Evolutionary conservation across 192 early-diverging fungal species (phyloP).

Genomic region (Geranomyces variabilis): DNA sequence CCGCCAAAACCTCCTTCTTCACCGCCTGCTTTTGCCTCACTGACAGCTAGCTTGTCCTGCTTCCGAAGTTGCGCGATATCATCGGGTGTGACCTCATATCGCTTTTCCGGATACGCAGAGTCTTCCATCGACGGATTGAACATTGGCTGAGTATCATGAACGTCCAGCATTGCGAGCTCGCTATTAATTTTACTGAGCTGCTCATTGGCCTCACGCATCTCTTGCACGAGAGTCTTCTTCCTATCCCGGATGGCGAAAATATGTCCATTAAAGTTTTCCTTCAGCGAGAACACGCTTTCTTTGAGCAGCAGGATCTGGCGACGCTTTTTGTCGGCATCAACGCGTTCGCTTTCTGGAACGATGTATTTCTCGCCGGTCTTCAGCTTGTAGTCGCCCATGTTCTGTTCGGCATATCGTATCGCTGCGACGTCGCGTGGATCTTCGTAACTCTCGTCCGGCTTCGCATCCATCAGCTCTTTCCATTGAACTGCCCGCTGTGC

Average conservation of each 20-base stretch:
- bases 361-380: constrained; percentile 70
- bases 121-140: constrained; percentile 49
- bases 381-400: constrained; percentile 72
- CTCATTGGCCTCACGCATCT: constrained; percentile 39
- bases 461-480: constrained; percentile 62
- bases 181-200: constrained; percentile 42
- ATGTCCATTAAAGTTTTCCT: constrained; percentile 61
- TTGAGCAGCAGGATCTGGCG: constrained; percentile 59
- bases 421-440: constrained; percentile 62
- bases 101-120: constrained; percentile 53
- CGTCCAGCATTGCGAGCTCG: constrained; percentile 45
- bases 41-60: constrained; percentile 40
- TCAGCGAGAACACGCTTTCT: constrained; percentile 56
- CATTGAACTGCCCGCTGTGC: constrained; percentile 50
- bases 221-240: constrained; percentile 41
- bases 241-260: constrained; percentile 42
- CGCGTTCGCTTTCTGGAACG: constrained; percentile 66
- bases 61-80: constrained; percentile 51
- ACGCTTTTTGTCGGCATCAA: constrained; percentile 68
- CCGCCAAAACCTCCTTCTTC: constrained; percentile 51
- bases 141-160: constrained; percentile 8
- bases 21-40: constrained; percentile 28
- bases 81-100: constrained; percentile 48
- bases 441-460: constrained; percentile 64
- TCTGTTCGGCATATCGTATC: constrained; percentile 58